Evolutionary conservation across 768 basidiomycete genomes (phyloP).

Genomic region (Pleurotus sapidus): DNA sequence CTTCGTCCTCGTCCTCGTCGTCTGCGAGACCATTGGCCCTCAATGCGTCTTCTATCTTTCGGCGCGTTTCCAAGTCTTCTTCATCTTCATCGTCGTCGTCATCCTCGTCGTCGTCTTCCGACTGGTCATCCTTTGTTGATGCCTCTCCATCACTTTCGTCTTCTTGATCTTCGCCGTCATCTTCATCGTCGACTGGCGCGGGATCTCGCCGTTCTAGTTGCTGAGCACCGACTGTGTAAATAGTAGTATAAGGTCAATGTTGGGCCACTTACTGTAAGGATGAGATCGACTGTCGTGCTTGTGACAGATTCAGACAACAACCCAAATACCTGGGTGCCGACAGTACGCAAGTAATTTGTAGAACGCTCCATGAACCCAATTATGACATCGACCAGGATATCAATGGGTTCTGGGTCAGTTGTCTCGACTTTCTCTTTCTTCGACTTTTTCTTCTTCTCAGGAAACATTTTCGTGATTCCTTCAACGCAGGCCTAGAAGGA

Average conservation of each 20-base stretch:
- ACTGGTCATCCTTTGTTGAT: constrained; percentile 18
- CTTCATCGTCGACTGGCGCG: constrained; percentile 46
- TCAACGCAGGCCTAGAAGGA: constrained; percentile 54
- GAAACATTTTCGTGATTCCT: constrained; percentile 55
- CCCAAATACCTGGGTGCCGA: constrained; percentile 80
- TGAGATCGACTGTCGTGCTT: constrained; percentile 73
- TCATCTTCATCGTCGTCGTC: constrained; percentile 41
- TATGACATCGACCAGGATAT: constrained; percentile 84
- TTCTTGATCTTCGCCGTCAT: constrained; percentile 36
- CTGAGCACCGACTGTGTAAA: constrained; percentile 31
- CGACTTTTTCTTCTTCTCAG: constrained; percentile 33
- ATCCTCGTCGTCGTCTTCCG: constrained; percentile 32
- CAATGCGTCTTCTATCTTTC: constrained; percentile 63
- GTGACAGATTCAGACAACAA: constrained; percentile 65
- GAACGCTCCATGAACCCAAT: constrained; percentile 88
- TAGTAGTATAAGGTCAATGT: neutral
- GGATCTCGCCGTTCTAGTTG: constrained; percentile 81
- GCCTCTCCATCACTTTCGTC: constrained; percentile 28
- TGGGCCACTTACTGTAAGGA: constrained; percentile 63
- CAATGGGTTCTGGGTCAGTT: constrained; percentile 59
- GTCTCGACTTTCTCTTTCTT: constrained; percentile 35
- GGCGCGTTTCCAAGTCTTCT: constrained; percentile 62
- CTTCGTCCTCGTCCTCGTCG: constrained; percentile 53
- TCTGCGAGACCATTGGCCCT: constrained; percentile 57
- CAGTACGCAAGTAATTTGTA: constrained; percentile 73